Conservation (phyloP, 73 alveolate species). For the Blepharisma stoltei region DNA sequence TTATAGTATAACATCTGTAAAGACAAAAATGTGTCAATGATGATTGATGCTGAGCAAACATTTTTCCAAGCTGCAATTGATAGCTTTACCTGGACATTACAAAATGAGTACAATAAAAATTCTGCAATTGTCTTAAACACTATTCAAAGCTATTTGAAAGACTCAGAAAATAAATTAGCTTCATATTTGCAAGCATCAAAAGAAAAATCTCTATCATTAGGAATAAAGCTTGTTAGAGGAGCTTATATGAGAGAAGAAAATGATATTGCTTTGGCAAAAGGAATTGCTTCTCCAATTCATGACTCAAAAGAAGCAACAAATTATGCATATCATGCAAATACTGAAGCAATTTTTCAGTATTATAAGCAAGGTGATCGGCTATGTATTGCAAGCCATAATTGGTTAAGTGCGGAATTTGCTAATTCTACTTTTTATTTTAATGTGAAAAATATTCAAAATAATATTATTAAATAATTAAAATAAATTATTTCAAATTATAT, state of each 20-base stretch:
- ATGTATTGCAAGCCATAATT: slow-evolving; percentile 65
- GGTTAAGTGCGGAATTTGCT: slow-evolving; percentile 43
- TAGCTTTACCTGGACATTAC: slow-evolving; percentile 37
- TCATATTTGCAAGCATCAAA: slow-evolving; percentile 33
- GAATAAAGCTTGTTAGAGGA: slow-evolving; percentile 72
- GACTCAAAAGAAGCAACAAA: slow-evolving; percentile 56
- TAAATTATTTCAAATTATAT: too few species aligned
- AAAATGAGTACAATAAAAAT: slow-evolving; percentile 42
- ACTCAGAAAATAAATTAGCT: neutral
- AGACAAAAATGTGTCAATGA: slow-evolving; percentile 36
- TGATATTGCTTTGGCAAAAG: slow-evolving; percentile 50
- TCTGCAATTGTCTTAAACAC: slow-evolving; percentile 57
- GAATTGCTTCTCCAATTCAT: slow-evolving; percentile 50
- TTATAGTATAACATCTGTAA: slow-evolving; percentile 39
- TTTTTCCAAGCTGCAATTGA: slow-evolving; percentile 65
- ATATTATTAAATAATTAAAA: too few species aligned
- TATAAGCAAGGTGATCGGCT: slow-evolving; percentile 30
- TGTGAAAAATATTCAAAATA: too few species aligned
- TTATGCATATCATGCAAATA: slow-evolving; percentile 41
- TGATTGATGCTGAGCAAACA: slow-evolving; percentile 74
- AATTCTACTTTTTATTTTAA: too few species aligned
- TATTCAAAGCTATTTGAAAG: slow-evolving; percentile 53
- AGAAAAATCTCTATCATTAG: slow-evolving; percentile 37
- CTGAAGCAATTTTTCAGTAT: slow-evolving; percentile 18
- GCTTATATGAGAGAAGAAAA: slow-evolving; percentile 82